These are phyloP conservation scores for Alliaria petiolata DNA, from an alignment of 345 rosid species.

Conservation along the genomic window DNA sequence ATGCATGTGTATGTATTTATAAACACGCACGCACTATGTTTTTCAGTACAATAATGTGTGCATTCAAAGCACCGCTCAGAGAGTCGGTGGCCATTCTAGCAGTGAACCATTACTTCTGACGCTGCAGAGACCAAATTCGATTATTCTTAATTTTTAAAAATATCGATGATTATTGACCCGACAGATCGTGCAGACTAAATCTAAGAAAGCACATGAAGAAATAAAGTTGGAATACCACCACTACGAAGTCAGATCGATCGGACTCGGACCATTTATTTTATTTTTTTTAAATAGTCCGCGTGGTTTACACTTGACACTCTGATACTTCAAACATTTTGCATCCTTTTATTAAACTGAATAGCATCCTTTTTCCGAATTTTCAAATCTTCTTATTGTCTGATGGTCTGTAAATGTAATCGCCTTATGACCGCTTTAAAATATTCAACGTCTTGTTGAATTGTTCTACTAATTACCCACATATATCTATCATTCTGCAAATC, in stretches of 20 bases:
- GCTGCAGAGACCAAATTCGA: slow-evolving; percentile 19
- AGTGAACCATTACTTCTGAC: slow-evolving; percentile 9
- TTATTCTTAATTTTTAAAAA: slow-evolving; percentile 20
- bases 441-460: no score
- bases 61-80: slow-evolving; percentile 26
- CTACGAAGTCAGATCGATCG: slow-evolving; percentile 1
- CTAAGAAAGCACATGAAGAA: slow-evolving; percentile 24
- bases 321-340: no score
- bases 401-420: no score
- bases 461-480: no score
- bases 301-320: no score
- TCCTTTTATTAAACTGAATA: no score
- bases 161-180: slow-evolving; percentile 16
- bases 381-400: no score
- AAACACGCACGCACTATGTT: slow-evolving; percentile 21
- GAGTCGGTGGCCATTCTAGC: slow-evolving; percentile 27
- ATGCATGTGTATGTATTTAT: slow-evolving; percentile 24
- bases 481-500: not conserved
- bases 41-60: slow-evolving; percentile 15
- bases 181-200: slow-evolving; percentile 14
- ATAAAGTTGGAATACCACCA: no score
- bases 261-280: not conserved
- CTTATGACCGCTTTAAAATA: no score
- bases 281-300: not conserved
- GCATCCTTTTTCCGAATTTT: no score